Evolutionary conservation across 169 alveolate species (phyloP).

Genomic region (Plasmodium inui): DNA sequence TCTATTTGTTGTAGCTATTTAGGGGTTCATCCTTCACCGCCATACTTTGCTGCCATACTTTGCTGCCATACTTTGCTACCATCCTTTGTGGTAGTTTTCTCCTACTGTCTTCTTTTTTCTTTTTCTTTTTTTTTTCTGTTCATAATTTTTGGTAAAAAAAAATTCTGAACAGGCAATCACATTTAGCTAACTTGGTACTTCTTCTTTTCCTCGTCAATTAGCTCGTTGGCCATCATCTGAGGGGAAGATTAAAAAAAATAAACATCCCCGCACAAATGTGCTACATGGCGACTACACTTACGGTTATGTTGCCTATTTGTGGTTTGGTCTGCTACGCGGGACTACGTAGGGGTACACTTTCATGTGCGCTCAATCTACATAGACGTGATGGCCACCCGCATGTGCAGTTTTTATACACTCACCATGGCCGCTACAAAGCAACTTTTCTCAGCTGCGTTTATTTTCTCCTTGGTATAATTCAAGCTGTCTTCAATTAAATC

Average conservation of each 20-base stretch:
- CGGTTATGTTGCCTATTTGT: neutral
- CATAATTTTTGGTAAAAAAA: slow-evolving; percentile 49
- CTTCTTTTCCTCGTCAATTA: slow-evolving; percentile 68
- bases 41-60: too few species aligned
- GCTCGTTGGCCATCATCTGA: slow-evolving; percentile 73
- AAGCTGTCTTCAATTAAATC: slow-evolving; percentile 70
- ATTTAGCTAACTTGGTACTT: slow-evolving; percentile 28
- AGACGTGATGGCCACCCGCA: neutral
- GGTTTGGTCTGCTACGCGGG: neutral
- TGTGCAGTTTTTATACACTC: neutral
- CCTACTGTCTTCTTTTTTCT: neutral
- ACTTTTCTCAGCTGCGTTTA: slow-evolving; percentile 64
- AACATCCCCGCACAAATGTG: neutral
- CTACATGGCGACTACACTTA: neutral
- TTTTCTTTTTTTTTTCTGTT: slow-evolving; percentile 43
- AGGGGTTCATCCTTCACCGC: neutral
- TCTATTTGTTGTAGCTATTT: slow-evolving; percentile 12
- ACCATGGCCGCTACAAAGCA: slow-evolving; percentile 73
- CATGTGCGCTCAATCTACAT: neutral
- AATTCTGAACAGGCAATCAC: slow-evolving; percentile 53
- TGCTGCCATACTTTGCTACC: neutral
- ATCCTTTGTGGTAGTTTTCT: neutral
- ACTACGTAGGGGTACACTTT: neutral
- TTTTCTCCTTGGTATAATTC: slow-evolving; percentile 54
- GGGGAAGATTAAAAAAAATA: slow-evolving; percentile 18